Evolutionary conservation across 2,329 filamentous ascomycete genomes (phyloP).

Genomic region (Spiromastix sp.): DNA sequence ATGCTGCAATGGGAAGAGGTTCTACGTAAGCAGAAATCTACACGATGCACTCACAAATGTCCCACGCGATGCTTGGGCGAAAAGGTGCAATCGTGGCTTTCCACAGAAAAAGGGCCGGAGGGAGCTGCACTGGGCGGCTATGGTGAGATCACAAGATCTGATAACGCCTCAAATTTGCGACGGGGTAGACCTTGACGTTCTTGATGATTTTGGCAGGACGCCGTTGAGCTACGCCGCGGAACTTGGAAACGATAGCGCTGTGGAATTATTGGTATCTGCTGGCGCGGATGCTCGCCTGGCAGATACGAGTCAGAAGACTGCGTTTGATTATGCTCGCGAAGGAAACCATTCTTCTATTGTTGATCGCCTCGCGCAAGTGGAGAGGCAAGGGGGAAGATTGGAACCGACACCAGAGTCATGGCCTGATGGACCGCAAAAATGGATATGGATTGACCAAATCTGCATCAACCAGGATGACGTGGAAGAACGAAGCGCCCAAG

Average conservation of each 20-base stretch:
- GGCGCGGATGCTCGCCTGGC: slow-evolving; percentile 1
- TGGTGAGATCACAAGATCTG: background rate
- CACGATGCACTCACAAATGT: slow-evolving; percentile 5
- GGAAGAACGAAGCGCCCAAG: slow-evolving; percentile 10
- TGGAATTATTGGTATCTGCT: background rate
- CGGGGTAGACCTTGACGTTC: slow-evolving; percentile 1
- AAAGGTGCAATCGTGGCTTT: slow-evolving; percentile 3
- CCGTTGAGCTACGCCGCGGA: slow-evolving; percentile 4
- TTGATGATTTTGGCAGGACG: slow-evolving; percentile 2
- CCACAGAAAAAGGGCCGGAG: slow-evolving; percentile 1
- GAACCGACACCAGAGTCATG: background rate
- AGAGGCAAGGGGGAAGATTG: background rate
- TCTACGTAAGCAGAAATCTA: slow-evolving; percentile 6
- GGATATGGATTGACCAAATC: slow-evolving; percentile 12
- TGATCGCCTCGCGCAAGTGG: background rate
- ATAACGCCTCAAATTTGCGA: background rate
- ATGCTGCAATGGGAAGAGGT: slow-evolving; percentile 3
- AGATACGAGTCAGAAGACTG: background rate
- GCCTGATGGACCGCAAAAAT: slow-evolving; percentile 2
- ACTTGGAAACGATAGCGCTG: background rate
- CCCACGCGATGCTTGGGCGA: slow-evolving; percentile 7
- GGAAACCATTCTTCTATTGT: background rate
- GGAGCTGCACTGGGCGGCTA: slow-evolving; percentile 1
- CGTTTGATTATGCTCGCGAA: slow-evolving; percentile 4
- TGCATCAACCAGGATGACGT: slow-evolving; percentile 13